phyloP scores from a whole-genome alignment of 2,329 filamentous ascomycete genomes.

The Rutstroemia sydowiana region DNA sequence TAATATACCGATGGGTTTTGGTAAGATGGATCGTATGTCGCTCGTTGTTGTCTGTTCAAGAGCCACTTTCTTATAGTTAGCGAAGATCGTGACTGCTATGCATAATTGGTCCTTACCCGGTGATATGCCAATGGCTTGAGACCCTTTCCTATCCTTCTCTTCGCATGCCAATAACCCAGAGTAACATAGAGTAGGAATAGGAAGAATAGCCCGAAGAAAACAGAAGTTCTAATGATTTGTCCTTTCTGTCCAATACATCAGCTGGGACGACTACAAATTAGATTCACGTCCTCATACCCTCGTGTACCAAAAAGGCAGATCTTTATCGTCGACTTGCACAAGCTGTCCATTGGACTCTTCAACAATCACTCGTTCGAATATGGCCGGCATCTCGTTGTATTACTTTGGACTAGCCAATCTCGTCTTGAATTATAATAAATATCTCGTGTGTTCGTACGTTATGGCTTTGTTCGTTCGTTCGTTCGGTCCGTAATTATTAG shows the following conservation, averaged over 20 bases:
- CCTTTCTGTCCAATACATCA: conserved; percentile 28
- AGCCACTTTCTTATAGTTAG: conserved; percentile 27
- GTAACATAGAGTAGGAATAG: conserved; percentile 55
- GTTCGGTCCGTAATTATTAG: not conserved
- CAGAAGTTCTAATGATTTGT: conserved; percentile 56
- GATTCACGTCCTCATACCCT: conserved; percentile 26
- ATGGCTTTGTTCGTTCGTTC: not conserved
- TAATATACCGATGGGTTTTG: conserved; percentile 37
- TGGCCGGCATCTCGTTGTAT: not conserved
- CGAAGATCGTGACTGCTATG: not conserved
- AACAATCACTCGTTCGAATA: not conserved
- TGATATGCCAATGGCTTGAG: conserved; percentile 62
- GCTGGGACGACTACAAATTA: not conserved
- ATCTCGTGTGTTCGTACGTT: no score
- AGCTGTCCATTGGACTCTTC: not conserved
- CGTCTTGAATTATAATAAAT: not conserved
- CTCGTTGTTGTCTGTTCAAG: conserved; percentile 25
- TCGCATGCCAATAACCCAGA: conserved; percentile 64
- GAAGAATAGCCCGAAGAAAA: conserved; percentile 56
- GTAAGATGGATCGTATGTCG: conserved; percentile 36
- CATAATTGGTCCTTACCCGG: conserved; percentile 41
- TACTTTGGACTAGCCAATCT: not conserved
- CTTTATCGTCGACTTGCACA: not conserved
- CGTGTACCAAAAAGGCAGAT: conserved; percentile 35
- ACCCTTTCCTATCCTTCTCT: conserved; percentile 57